phyloP scores from a whole-genome alignment of 441 rosid species.

The Euphorbia corollata region DNA sequence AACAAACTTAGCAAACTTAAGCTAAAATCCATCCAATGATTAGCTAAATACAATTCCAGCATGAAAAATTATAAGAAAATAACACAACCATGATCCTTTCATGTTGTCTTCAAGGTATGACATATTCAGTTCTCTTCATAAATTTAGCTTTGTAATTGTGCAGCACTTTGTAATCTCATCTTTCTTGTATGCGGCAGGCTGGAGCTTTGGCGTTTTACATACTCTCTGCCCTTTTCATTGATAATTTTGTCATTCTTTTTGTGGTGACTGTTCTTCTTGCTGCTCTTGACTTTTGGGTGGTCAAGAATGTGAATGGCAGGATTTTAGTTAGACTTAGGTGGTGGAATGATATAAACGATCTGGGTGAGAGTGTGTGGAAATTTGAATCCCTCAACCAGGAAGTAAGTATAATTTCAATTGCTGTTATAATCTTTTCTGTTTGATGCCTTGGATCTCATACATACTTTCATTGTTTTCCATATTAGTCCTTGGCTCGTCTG shows the following conservation, averaged over 20 bases:
- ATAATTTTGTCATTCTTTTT: constrained; percentile 86
- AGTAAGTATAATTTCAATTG: constrained; percentile 38
- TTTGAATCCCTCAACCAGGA: constrained; percentile 98
- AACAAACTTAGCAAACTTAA: too few species aligned
- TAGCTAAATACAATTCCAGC: too few species aligned
- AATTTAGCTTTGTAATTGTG: constrained; percentile 5
- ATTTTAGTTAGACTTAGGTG: constrained; percentile 97
- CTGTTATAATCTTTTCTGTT: constrained; percentile 1
- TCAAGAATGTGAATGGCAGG: constrained; percentile 97
- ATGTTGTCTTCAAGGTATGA: constrained; percentile 84
- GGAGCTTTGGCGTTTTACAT: constrained; percentile 91
- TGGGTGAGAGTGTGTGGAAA: constrained; percentile 95
- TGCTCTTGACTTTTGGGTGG: constrained; percentile 98
- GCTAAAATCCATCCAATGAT: too few species aligned
- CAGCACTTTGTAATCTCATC: constrained; percentile 9
- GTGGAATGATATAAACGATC: constrained; percentile 99
- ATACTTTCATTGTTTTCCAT: constrained; percentile 14
- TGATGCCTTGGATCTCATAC: constrained; percentile 15
- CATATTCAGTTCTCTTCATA: not conserved
- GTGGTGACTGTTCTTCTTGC: constrained; percentile 96
- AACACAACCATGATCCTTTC: constrained; percentile 95
- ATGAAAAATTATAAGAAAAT: too few species aligned
- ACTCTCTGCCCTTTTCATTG: constrained; percentile 71
- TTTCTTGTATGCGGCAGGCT: constrained; percentile 49
- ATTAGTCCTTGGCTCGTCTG: constrained; percentile 80